Evolutionary conservation across 2,329 filamentous ascomycete genomes (phyloP).

Genomic region (Nothomitra cinnamomea): DNA sequence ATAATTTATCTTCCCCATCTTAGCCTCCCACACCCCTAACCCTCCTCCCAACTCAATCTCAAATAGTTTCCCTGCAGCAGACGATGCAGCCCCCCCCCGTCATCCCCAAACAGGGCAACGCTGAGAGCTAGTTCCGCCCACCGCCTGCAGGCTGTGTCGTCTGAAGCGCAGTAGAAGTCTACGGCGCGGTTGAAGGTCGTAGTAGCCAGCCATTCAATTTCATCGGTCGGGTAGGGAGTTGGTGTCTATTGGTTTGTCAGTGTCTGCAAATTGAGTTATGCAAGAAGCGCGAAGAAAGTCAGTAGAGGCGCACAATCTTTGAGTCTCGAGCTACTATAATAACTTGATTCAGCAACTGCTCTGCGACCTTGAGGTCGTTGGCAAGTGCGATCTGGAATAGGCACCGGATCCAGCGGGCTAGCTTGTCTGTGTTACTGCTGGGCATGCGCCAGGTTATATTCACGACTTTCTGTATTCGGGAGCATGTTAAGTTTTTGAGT

Average conservation of each 20-base stretch:
- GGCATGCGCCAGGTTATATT: conserved; percentile 46
- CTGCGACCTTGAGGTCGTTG: conserved; percentile 35
- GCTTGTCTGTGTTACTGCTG: conserved; percentile 36
- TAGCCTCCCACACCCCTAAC: too few species aligned
- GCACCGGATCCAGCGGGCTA: conserved; percentile 65
- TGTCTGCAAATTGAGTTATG: too few species aligned
- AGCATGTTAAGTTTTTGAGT: background rate
- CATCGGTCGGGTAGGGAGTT: conserved; percentile 41
- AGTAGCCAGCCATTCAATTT: conserved; percentile 61
- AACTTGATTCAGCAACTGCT: conserved; percentile 44
- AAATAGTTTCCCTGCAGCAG: conserved; percentile 1
- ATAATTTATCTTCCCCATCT: too few species aligned
- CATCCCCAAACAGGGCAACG: conserved; percentile 40
- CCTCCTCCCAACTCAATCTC: background rate
- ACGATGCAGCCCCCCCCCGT: conserved; percentile 19
- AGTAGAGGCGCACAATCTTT: background rate
- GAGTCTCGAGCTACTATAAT: background rate
- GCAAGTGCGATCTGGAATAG: conserved; percentile 52
- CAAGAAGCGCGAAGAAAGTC: too few species aligned
- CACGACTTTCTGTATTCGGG: conserved; percentile 47
- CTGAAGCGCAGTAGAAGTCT: conserved; percentile 41
- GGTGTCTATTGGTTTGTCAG: conserved; percentile 19
- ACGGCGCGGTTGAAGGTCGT: conserved; percentile 53
- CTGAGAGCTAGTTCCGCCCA: conserved; percentile 49
- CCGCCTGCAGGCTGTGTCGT: conserved; percentile 35